Evolutionary conservation across 1,284 basidiomycete species (phyloP).

Genomic region (Boletellus deceptivus): DNA sequence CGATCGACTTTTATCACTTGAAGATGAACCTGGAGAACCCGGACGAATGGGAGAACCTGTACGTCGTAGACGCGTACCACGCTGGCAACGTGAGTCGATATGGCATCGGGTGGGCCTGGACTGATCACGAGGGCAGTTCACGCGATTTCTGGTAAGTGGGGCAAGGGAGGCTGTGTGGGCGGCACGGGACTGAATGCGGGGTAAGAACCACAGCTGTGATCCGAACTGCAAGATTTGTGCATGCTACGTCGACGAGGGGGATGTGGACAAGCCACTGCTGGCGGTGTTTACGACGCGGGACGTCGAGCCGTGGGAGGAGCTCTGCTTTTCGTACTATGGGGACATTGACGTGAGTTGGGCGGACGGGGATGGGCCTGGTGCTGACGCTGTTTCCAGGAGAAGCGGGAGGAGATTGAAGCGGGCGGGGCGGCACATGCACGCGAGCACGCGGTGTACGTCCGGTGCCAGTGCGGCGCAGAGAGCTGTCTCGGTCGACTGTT

Average conservation of each 20-base stretch:
- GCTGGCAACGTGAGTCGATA: constrained; percentile 70
- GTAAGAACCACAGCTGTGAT: constrained; percentile 85
- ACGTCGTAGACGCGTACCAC: constrained; percentile 81
- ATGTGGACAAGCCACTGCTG: constrained; percentile 60
- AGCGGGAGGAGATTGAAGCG: constrained; percentile 16
- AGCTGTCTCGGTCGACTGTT: constrained; percentile 43
- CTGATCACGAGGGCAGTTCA: constrained; percentile 48
- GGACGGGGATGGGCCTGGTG: no score
- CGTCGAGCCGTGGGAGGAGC: constrained; percentile 67
- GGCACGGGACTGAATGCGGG: constrained; percentile 1
- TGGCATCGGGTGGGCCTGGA: background rate
- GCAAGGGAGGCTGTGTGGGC: constrained; percentile 9
- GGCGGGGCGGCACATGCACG: constrained; percentile 13
- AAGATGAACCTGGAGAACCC: constrained; percentile 36
- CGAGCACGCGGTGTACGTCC: constrained; percentile 44
- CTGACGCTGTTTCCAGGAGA: constrained; percentile 14
- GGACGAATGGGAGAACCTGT: constrained; percentile 41
- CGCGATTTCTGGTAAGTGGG: constrained; percentile 57
- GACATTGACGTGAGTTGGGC: constrained; percentile 37
- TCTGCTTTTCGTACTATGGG: constrained; percentile 82
- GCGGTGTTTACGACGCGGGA: constrained; percentile 69
- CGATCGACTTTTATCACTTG: constrained; percentile 76
- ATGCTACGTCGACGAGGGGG: constrained; percentile 66
- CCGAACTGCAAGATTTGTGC: constrained; percentile 78
- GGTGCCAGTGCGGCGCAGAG: constrained; percentile 51